Conservation (phyloP, 192 early-diverging fungal species). For the Gamsiella multidivaricata region DNA sequence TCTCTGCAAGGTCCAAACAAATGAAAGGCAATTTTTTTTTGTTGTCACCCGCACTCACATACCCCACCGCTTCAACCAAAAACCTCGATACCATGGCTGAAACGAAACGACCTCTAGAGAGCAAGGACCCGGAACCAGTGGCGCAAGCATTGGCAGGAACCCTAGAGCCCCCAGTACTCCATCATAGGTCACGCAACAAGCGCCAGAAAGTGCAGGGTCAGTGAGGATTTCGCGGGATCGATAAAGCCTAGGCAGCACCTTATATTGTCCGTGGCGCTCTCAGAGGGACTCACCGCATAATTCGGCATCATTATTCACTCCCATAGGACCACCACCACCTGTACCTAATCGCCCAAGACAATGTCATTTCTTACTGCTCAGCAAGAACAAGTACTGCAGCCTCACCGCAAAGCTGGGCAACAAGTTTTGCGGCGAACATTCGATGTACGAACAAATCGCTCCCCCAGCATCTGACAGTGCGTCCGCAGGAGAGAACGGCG, state of each 20-base stretch:
- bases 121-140: conserved; percentile 25
- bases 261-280: neutral
- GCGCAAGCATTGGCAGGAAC: conserved; percentile 45
- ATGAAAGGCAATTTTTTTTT: conserved; percentile 2
- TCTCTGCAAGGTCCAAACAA: neutral
- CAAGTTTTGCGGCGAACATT: conserved; percentile 81
- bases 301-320: no score
- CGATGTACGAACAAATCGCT: conserved; percentile 39
- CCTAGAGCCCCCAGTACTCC: conserved; percentile 34
- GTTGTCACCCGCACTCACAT: no score
- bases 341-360: conserved; percentile 39
- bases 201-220: conserved; percentile 44
- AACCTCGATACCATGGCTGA: conserved; percentile 25
- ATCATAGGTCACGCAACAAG: conserved; percentile 37
- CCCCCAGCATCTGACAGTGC: conserved; percentile 4
- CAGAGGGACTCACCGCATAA: no score
- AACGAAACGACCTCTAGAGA: conserved; percentile 34
- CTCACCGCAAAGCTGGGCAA: conserved; percentile 62
- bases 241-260: neutral
- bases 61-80: neutral
- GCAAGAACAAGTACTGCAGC: conserved; percentile 74
- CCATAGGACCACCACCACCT: conserved; percentile 40
- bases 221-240: neutral
- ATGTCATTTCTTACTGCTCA: conserved; percentile 66
- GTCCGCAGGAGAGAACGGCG: neutral